A percentile compares a stretch with the other conserved stretches of the same genome.
phyloP scores from a whole-genome alignment of 2,329 filamentous ascomycete species.

The Thyridium curvatum region DNA sequence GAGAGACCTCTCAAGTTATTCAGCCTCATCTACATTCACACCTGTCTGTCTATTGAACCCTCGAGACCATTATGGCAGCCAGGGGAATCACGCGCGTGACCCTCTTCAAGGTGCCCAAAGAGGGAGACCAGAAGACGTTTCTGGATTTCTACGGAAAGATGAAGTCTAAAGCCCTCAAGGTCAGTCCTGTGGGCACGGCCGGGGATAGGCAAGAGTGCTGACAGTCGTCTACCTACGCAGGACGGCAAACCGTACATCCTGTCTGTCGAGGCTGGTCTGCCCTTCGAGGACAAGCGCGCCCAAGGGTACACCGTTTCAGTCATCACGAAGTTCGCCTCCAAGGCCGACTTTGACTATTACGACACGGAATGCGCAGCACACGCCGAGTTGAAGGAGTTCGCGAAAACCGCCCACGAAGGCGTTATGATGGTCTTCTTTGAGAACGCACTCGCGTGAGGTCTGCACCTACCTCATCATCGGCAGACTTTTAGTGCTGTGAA shows the following conservation, averaged over 20 bases:
- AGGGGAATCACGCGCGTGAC: conserved; percentile 21
- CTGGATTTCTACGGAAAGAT: conserved; percentile 24
- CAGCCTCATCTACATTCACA: too few relatives aligned
- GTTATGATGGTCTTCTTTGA: conserved; percentile 47
- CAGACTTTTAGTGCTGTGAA: too few relatives aligned
- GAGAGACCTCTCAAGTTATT: too few relatives aligned
- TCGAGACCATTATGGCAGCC: too few relatives aligned
- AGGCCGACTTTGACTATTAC: conserved; percentile 1
- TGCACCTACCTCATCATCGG: too few relatives aligned
- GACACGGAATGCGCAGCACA: too few relatives aligned
- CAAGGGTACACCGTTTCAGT: neutral
- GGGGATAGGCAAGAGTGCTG: conserved; percentile 1
- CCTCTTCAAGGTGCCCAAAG: conserved; percentile 28
- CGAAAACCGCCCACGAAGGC: too few relatives aligned
- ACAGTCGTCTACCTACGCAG: conserved; percentile 29
- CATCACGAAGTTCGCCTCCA: neutral
- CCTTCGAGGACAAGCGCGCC: conserved; percentile 20
- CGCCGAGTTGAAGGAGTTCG: too few relatives aligned
- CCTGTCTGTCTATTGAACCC: too few relatives aligned
- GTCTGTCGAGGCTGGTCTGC: conserved; percentile 44
- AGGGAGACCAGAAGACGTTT: conserved; percentile 21
- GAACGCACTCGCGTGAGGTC: conserved; percentile 9
- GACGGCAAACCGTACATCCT: conserved; percentile 67
- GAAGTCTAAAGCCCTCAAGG: conserved; percentile 20
- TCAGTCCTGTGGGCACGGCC: too few relatives aligned